Evolutionary conservation across 1,139 yeast species (phyloP).

Genomic region (Yamadazyma sp.): DNA sequence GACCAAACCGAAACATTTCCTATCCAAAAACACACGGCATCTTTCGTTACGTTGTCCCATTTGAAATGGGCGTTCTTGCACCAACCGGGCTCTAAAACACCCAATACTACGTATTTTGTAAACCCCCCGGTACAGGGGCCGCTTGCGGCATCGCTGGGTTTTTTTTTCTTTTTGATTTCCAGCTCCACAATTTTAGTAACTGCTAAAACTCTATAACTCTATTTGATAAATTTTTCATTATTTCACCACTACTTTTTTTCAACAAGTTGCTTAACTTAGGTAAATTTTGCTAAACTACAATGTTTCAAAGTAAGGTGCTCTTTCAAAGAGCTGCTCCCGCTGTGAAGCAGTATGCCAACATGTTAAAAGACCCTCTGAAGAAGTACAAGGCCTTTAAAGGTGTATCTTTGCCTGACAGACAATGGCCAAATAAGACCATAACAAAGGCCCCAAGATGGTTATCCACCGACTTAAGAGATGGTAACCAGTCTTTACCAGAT

Average conservation of each 20-base stretch:
- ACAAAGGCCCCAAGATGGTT: conserved; percentile 93
- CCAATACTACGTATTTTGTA: neutral
- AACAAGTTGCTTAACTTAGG: neutral
- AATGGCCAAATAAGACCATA: conserved; percentile 82
- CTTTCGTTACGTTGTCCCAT: too few species aligned
- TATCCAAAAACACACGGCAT: too few species aligned
- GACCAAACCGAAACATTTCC: too few species aligned
- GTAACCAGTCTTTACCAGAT: conserved; percentile 95
- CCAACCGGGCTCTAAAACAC: too few species aligned
- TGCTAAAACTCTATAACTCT: neutral
- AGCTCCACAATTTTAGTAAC: conserved; percentile 1
- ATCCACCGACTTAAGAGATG: conserved; percentile 93
- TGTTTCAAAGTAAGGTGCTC: conserved; percentile 27
- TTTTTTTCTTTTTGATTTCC: neutral
- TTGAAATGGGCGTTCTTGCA: too few species aligned
- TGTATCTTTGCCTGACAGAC: conserved; percentile 68
- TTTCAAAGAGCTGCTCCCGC: conserved; percentile 28
- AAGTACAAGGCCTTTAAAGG: conserved; percentile 75
- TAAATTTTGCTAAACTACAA: conserved; percentile 9
- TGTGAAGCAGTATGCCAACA: conserved; percentile 18
- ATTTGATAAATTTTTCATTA: conserved; percentile 3
- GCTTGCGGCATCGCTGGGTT: neutral
- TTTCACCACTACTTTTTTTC: neutral
- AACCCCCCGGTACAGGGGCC: neutral
- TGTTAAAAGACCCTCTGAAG: conserved; percentile 68